Evolutionary conservation across 2,329 filamentous ascomycete genomes (phyloP).

Genomic region (Ophiostoma triangulosporum): DNA sequence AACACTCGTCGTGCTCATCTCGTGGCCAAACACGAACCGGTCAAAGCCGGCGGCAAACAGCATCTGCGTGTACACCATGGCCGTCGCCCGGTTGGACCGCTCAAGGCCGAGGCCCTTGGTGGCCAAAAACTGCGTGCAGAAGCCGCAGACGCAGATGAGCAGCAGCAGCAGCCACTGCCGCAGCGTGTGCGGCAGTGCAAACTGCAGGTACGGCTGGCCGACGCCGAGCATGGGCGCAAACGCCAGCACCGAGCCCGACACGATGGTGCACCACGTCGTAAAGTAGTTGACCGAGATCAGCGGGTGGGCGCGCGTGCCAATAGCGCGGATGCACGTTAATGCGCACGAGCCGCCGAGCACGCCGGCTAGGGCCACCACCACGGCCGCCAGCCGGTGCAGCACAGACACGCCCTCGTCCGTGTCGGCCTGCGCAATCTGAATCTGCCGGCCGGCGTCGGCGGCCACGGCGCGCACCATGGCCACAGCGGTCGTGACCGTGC

Average conservation of each 20-base stretch:
- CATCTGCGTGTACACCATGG: constrained; percentile 46
- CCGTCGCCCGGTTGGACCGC: constrained; percentile 44
- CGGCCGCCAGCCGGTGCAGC: constrained; percentile 13
- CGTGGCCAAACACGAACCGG: constrained; percentile 36
- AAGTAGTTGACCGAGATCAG: constrained; percentile 85
- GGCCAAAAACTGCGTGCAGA: constrained; percentile 75
- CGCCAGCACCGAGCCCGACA: constrained; percentile 48
- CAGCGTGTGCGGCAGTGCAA: constrained; percentile 26
- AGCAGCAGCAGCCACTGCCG: constrained; percentile 54
- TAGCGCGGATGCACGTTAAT: constrained; percentile 63
- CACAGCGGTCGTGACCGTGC: background rate
- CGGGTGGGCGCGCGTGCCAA: constrained; percentile 67
- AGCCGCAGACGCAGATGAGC: constrained; percentile 59
- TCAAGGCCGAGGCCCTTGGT: constrained; percentile 61
- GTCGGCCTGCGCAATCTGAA: background rate
- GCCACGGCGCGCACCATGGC: background rate
- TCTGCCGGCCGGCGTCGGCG: background rate
- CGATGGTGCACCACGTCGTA: constrained; percentile 52
- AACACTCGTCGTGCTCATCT: constrained; percentile 35
- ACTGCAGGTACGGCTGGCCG: constrained; percentile 31
- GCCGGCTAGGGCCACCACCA: constrained; percentile 48
- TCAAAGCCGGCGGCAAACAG: constrained; percentile 41
- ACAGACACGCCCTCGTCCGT: background rate
- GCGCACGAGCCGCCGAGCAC: constrained; percentile 64
- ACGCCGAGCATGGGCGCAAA: constrained; percentile 32